A percentile compares a stretch with the other conserved stretches of the same genome.
Conservation (phyloP, 305 asterid species). For the Rubia balearica region DNA sequence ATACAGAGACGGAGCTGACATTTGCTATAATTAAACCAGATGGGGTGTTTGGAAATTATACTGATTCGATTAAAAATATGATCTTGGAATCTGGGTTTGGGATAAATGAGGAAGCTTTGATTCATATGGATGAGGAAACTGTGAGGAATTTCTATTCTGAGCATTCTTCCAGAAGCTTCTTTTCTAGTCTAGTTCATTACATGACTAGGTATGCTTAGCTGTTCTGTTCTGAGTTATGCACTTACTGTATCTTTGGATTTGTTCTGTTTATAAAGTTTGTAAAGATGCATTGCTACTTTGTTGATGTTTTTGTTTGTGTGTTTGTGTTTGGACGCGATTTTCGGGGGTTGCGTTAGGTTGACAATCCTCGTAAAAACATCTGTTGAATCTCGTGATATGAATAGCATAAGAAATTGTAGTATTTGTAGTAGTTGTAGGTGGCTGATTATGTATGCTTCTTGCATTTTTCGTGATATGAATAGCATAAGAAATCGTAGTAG, state of each 20-base stretch:
- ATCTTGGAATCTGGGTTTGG: slow-evolving; percentile 51
- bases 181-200: slow-evolving; percentile 57
- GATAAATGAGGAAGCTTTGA: slow-evolving; percentile 43
- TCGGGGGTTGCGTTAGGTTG: neutral
- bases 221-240: neutral
- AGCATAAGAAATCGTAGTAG: neutral
- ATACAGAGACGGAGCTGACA: slow-evolving; percentile 41
- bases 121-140: slow-evolving; percentile 44
- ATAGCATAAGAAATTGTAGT: too few species aligned
- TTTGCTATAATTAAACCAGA: slow-evolving; percentile 85
- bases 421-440: too few species aligned
- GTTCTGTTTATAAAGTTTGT: neutral
- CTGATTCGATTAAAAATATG: slow-evolving; percentile 44
- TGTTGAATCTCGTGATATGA: neutral
- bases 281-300: neutral
- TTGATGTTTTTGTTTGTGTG: neutral
- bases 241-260: neutral
- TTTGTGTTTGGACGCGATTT: neutral
- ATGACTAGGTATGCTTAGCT: slow-evolving; percentile 54
- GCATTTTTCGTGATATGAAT: neutral
- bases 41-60: slow-evolving; percentile 59
- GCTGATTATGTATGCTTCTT: too few species aligned
- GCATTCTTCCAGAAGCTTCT: slow-evolving; percentile 62
- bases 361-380: neutral
- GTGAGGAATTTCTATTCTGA: slow-evolving; percentile 58